Evolutionary conservation across 345 rosid species (phyloP).

Genomic region (Atalantia buxifolia): DNA sequence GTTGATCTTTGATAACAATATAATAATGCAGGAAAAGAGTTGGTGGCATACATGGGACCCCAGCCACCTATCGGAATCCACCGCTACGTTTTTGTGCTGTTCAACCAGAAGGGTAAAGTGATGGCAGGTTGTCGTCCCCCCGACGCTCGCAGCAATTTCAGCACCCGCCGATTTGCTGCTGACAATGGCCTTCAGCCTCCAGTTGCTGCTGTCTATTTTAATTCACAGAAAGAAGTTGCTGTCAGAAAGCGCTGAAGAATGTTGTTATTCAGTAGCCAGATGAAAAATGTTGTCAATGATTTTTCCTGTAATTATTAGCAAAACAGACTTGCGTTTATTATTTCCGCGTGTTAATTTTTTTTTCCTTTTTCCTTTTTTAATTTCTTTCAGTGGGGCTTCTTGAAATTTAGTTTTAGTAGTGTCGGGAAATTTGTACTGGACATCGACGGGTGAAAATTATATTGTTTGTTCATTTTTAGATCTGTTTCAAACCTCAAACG

Average conservation of each 20-base stretch:
- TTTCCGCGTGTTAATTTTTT: too few relatives aligned
- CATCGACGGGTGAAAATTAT: too few relatives aligned
- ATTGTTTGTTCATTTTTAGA: too few relatives aligned
- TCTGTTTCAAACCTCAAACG: too few relatives aligned
- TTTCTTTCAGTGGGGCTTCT: too few relatives aligned
- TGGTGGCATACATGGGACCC: conserved; percentile 41
- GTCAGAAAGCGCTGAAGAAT: conserved; percentile 14
- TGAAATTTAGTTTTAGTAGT: too few relatives aligned
- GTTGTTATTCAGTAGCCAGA: neutral
- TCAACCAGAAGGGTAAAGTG: conserved; percentile 29
- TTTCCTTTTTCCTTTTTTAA: too few relatives aligned
- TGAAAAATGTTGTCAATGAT: too few relatives aligned
- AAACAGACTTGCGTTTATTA: too few relatives aligned
- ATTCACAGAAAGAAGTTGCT: conserved; percentile 29
- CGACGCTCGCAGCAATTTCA: conserved; percentile 29
- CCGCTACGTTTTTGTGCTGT: conserved; percentile 36
- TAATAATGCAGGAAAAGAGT: conserved; percentile 23
- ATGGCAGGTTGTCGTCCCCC: conserved; percentile 16
- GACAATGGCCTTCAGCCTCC: conserved; percentile 35
- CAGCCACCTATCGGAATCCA: conserved; percentile 38
- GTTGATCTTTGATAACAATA: neutral
- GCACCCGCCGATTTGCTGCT: conserved; percentile 36
- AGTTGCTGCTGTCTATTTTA: conserved; percentile 32
- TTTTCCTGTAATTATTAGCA: too few relatives aligned
- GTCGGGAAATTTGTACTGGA: too few relatives aligned